Percentiles rank a stretch among this genome's conserved stretches.
Conservation (phyloP, 768 basidiomycete species). For the Terana coerulea region DNA sequence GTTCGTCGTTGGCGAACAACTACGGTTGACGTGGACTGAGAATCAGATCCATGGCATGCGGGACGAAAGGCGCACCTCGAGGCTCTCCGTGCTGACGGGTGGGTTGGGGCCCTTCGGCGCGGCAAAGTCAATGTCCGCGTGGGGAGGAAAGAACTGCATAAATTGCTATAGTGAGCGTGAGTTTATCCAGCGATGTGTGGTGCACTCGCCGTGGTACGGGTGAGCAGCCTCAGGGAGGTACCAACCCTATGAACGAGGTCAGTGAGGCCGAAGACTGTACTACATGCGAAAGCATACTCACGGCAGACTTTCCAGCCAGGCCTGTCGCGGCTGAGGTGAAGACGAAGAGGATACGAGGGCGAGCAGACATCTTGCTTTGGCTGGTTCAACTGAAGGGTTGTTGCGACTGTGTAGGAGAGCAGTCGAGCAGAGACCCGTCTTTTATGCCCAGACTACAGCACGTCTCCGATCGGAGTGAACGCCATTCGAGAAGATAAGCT, state of each 20-base stretch:
- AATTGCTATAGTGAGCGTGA: background rate
- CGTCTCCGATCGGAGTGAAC: no score
- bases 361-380: constrained; percentile 16
- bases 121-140: constrained; percentile 43
- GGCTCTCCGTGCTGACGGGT: constrained; percentile 57
- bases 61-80: constrained; percentile 35
- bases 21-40: constrained; percentile 21
- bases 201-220: constrained; percentile 29
- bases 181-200: background rate
- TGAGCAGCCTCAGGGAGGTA: constrained; percentile 61
- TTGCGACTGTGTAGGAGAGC: no score
- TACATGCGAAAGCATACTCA: constrained; percentile 24
- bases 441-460: no score
- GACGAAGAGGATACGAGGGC: constrained; percentile 62
- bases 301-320: constrained; percentile 47
- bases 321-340: constrained; percentile 63
- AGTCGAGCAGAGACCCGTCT: no score
- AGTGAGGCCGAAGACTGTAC: background rate
- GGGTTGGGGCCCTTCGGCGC: constrained; percentile 56
- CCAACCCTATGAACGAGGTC: constrained; percentile 51
- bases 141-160: constrained; percentile 27
- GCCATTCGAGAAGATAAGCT: no score
- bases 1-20: constrained; percentile 49
- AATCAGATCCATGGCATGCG: background rate
- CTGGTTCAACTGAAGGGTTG: no score